Base-by-base conservation (phyloP, 495 filamentous ascomycete genomes). In the Mytilinidion resinicola region DNA sequence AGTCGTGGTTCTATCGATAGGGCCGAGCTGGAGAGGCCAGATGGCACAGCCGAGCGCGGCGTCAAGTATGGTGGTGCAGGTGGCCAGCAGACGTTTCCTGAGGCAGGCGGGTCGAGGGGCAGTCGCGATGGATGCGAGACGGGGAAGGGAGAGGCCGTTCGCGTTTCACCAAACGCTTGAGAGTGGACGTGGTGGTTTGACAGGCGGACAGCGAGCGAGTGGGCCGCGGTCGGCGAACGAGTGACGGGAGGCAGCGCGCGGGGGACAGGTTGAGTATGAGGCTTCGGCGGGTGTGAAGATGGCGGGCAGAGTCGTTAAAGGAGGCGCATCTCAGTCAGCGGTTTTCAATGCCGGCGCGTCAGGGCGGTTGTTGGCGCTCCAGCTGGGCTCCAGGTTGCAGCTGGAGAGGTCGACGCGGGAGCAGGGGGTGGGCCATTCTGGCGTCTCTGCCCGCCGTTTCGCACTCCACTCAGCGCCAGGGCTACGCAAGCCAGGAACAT, bases 81-180 rank as follows among this genome's bases (percentile, higher is more conserved):
- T 30, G 25, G 33, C 17, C 19, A 49, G 19, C 46, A 8, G 19
- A 30, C 19, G 5, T 7, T 33, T 25, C 21, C 7, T 49, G 46
- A 49, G 33, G 25, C 25, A 30, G 25, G 25, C 14, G 17, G 20
- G 14, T 9, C 20, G 17, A 49, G 46, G 44, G 46, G 46, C 12
- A 14, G 42, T 20, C 42, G 46, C 14, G 21, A 49, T 14, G 46
- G 46, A 49, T 49, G 46, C 17, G 25, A 9, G 46, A 20, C 21
- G 21, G 46, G 21, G 21, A 30, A 42, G 36, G 39, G 35, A 53
- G 57, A 60, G 51, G 33, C 63, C 41, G 56, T 56, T 59, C 55
- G 58, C 53, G 63, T 66, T 66, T 66, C 63, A 66, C 63, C 55
- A 62, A 66, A 59, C 63, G 63, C 63, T 9, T 34, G 9, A 19